phyloP scores from a whole-genome alignment of 2,329 filamentous ascomycete species.

The Trichoderma koningii region DNA sequence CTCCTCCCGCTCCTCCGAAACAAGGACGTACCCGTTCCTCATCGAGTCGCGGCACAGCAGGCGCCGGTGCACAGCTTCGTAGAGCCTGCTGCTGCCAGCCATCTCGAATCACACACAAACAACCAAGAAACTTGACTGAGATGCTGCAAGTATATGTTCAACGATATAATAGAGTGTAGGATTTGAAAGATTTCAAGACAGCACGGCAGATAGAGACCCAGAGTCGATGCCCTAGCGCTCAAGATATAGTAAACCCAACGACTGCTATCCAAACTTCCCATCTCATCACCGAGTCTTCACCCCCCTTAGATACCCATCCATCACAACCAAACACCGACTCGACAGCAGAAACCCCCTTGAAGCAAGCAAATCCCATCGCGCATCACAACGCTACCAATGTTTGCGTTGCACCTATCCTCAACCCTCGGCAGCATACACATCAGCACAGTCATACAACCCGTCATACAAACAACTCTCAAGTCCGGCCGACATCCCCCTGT shows the following conservation, averaged over 20 bases:
- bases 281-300: neutral
- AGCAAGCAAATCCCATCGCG: neutral
- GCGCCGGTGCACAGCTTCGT: neutral
- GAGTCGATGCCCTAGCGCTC: too few relatives aligned
- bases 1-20: constrained; percentile 2
- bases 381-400: constrained; percentile 5
- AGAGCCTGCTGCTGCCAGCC: neutral
- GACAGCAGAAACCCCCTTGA: neutral
- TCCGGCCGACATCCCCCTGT: neutral
- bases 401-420: constrained; percentile 23
- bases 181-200: too few relatives aligned
- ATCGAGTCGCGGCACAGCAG: neutral
- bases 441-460: neutral
- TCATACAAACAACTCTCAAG: neutral
- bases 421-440: constrained; percentile 14
- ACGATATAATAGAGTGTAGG: too few relatives aligned
- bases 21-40: constrained; percentile 11
- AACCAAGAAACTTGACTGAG: too few relatives aligned
- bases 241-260: too few relatives aligned
- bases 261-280: neutral
- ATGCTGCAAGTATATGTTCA: too few relatives aligned
- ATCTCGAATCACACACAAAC: neutral
- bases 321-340: too few relatives aligned
- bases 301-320: neutral
- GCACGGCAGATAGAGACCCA: too few relatives aligned